Evolutionary conservation across 805 yeast genomes (phyloP), one percentile per base, ranked within the genome.

Genomic region (Priceomyces castillae): DNA sequence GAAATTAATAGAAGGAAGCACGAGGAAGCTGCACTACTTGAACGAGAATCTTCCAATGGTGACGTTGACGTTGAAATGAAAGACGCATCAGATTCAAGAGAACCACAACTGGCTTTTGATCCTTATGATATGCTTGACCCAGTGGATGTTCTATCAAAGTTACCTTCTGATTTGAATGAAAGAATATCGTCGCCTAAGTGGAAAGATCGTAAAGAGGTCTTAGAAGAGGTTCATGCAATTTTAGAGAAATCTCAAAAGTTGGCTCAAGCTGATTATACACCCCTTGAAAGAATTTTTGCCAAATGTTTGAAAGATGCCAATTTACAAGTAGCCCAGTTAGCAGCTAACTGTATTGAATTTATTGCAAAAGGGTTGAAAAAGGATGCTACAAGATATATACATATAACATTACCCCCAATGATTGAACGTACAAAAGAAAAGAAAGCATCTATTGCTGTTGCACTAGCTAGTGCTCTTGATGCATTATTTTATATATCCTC

Each of bases 151-250:
- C 58, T 86, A 25, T 63, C 78, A 15, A 79, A 80, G 48, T 53
- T 90, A 1, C 96, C 97, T 0, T 54, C 65, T 2, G 83, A 83
- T 52, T 77, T 89, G 44, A 54, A 73, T 22, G 56, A 70, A 1
- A 69, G 80, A 50, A 65, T 89, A 25, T 59, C 71, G 1, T 82
- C 90, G 1, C 48, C 81, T 0, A 82, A 84, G 55, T 94, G 99
- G 99, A 89, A 90, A 58, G 97, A 90, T 41, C 75, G 99, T 49
- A 89, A 86, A 45, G 97, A 87, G 52, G 88, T 78, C 0, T 70
- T 94, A 43, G 92, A 87, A 38, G 90, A 81, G 48, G 73, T 77
- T 2, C 49, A 61, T 25, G 74, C 71, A 26, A 65, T 69, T 10
- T 66, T 80, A 22, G 65, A 69, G 17, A 81, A 84, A 35, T 79